phyloP scores from a whole-genome alignment of 768 basidiomycete species.

The Lyophyllum decastes region DNA sequence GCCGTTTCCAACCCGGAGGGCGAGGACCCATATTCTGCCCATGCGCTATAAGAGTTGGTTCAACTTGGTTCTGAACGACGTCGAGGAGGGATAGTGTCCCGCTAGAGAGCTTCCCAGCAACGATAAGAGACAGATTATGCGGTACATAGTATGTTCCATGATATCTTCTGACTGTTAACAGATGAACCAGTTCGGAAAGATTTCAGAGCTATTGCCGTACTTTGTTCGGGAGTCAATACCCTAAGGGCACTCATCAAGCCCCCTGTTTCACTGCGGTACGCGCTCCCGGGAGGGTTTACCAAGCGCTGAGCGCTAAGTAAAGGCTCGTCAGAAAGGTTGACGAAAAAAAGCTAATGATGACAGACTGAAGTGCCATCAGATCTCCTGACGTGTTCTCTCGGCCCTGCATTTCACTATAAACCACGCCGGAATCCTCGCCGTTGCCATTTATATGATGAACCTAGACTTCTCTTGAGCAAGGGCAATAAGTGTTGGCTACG shows the following conservation, averaged over 20 bases:
- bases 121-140: conserved; percentile 88
- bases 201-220: conserved; percentile 39
- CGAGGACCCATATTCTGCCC: conserved; percentile 67
- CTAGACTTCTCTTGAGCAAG: conserved; percentile 34
- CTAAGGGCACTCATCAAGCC: conserved; percentile 93
- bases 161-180: conserved; percentile 75
- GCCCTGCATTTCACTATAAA: conserved; percentile 97
- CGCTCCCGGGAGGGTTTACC: conserved; percentile 81
- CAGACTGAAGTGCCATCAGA: conserved; percentile 83
- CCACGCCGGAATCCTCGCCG: conserved; percentile 93
- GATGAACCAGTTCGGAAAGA: conserved; percentile 6
- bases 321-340: background rate
- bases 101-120: conserved; percentile 82
- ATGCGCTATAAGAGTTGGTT: conserved; percentile 79
- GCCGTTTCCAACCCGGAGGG: conserved; percentile 88
- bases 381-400: conserved; percentile 92
- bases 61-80: conserved; percentile 81
- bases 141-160: conserved; percentile 91
- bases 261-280: conserved; percentile 95
- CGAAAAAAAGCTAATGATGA: conserved; percentile 14
- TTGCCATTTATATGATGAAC: conserved; percentile 94
- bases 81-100: conserved; percentile 76
- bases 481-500: background rate
- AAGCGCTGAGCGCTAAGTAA: conserved; percentile 52
- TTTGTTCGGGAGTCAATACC: conserved; percentile 84